Percentiles rank a stretch among this genome's conserved stretches.
phyloP scores from a whole-genome alignment of 139 green algal species.

The Eudorina sp. region DNA sequence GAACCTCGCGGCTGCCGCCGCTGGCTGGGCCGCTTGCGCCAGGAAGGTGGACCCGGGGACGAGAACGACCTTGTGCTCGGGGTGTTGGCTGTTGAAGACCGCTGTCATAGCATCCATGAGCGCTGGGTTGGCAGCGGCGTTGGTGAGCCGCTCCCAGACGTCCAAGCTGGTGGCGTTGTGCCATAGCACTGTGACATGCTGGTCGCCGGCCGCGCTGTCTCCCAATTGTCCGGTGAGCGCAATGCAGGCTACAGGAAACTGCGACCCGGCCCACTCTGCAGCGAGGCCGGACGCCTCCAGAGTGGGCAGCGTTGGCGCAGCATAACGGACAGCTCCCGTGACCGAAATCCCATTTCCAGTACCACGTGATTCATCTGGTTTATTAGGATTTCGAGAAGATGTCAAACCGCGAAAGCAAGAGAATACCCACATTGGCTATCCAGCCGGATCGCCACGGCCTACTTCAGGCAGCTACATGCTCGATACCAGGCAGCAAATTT shows the following conservation, averaged over 20 bases:
- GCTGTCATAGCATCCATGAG: background rate
- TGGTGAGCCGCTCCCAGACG: background rate
- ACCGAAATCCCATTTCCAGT: background rate
- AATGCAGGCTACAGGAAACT: constrained; percentile 29
- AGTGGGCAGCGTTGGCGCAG: background rate
- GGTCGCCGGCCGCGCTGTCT: background rate
- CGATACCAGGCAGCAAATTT: background rate
- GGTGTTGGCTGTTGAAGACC: background rate
- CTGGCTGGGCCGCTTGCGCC: background rate
- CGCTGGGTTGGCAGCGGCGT: background rate
- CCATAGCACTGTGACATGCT: background rate
- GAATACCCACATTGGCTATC: background rate
- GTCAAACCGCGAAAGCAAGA: constrained; percentile 14
- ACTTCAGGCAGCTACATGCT: background rate
- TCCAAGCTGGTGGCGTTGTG: background rate
- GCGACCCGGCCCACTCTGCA: background rate
- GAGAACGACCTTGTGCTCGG: background rate
- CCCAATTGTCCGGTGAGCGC: background rate
- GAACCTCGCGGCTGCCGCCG: background rate
- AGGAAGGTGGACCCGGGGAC: background rate
- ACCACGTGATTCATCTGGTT: background rate
- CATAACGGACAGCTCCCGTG: no score
- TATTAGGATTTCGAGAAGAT: background rate
- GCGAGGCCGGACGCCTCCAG: background rate
- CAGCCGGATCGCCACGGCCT: background rate